These are phyloP conservation scores for Ascochyta koolunga DNA, from an alignment of 2,329 filamentous ascomycete genomes.

Conservation along the genomic window DNA sequence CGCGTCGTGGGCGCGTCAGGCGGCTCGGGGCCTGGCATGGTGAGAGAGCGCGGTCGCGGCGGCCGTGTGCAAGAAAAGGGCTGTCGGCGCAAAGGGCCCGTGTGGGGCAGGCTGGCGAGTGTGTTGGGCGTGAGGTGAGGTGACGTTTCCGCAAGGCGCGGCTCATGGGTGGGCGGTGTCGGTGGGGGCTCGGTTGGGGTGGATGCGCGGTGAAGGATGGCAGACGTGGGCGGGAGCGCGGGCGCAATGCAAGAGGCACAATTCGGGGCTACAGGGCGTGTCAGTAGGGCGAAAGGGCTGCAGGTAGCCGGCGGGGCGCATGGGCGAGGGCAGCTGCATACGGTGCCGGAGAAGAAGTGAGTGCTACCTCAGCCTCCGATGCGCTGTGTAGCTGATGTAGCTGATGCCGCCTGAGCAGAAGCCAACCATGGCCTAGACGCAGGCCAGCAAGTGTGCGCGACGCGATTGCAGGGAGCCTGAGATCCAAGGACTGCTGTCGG, in stretches of 20 bases:
- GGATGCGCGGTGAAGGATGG: slow-evolving; percentile 2
- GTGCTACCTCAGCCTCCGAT: slow-evolving; percentile 39
- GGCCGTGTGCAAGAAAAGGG: not conserved
- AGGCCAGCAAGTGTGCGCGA: slow-evolving; percentile 12
- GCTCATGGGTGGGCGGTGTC: slow-evolving; percentile 20
- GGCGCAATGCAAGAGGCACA: not conserved
- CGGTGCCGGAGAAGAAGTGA: slow-evolving; percentile 11
- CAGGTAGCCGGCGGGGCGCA: slow-evolving; percentile 3
- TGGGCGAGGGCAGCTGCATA: not conserved
- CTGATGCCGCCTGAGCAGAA: slow-evolving; percentile 29
- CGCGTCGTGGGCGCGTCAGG: slow-evolving; percentile 33
- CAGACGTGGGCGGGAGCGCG: slow-evolving; percentile 2
- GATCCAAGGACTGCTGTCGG: not conserved
- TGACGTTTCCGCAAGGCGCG: slow-evolving; percentile 15
- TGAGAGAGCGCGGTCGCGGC: slow-evolving; percentile 11
- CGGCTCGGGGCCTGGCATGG: slow-evolving; percentile 43
- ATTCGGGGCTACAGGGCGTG: slow-evolving; percentile 8
- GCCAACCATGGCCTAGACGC: slow-evolving; percentile 37
- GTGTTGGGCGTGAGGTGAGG: not conserved
- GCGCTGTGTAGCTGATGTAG: slow-evolving; percentile 31
- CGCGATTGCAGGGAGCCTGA: slow-evolving; percentile 2
- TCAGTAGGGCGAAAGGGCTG: not conserved
- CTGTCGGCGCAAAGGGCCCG: not conserved
- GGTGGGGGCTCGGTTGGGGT: not conserved
- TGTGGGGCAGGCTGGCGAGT: not conserved